Base-by-base conservation (phyloP, 176 grass and related monocot species). In the Aegilops longissima region DNA sequence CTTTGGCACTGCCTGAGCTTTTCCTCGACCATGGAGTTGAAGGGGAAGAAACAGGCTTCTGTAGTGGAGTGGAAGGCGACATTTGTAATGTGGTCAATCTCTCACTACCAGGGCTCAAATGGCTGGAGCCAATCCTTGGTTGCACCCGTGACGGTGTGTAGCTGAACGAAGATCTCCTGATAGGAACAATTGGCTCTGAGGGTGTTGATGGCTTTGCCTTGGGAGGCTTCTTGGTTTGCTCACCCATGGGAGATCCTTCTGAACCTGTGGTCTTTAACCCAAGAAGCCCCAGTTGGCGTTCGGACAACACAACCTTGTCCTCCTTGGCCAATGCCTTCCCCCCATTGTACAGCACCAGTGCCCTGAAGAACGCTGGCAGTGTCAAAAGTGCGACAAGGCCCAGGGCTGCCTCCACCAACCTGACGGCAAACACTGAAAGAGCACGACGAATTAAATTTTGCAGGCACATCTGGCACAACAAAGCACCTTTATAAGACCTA, bases 1-100 rank as follows among this genome's bases (percentile, higher is more conserved):
- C 94, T 69, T 94, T 98, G 29, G 90, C 94, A 59, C 90, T 91
- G 56, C 90, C 90, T 44, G 94, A 77, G 52, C 87, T 89, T 80
- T 92, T 91, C 85, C 93, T 94, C 17, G 97, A 98, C 97, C 97
- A 98, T 58, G 97, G 92, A 78, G 88, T 94, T 73, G 84, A 85
- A 67, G 97, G 94, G 65, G 97, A 98, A 77, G 93, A 80, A 56
- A 78, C 27, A 66, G 67, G 58, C 75, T 95, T 92, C 82, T 90
- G 84, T 52, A 85, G 79, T 52, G 88, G 83, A 35, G 93, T 82
- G 85, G 88, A 80, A 71, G 93, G 90, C 51, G 97, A 95, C 73
- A 93, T 87, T 59, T 89, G 93, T 40, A 93, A 80, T 0, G 88
- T 73, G 44, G 44, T 49, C 79, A 87, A 85, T 82, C 92, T 98